Conservation (phyloP, 202 grass and related monocot species). For the Carex arenaria region DNA sequence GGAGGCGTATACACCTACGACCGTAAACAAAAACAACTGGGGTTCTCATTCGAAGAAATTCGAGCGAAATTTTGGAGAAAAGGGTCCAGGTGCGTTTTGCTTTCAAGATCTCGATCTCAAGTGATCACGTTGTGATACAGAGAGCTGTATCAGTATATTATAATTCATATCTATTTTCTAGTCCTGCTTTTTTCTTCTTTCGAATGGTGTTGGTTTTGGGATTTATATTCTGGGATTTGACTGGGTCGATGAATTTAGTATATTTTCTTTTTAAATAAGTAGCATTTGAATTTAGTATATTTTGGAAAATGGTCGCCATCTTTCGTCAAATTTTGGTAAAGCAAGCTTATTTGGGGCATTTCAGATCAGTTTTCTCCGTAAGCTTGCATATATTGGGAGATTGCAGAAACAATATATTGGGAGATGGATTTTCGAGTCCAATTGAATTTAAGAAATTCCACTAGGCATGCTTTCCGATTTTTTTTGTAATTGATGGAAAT, state of each 20-base stretch:
- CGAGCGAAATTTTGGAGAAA: neutral
- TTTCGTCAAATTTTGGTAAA: constrained; percentile 4
- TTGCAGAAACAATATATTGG: neutral
- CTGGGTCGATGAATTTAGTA: neutral
- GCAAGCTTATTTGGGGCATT: neutral
- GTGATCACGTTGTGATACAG: neutral
- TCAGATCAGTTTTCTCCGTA: neutral
- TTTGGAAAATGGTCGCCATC: neutral
- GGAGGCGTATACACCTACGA: neutral
- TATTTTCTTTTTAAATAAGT: neutral
- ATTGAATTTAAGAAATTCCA: neutral
- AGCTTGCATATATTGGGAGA: too few species aligned
- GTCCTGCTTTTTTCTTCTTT: neutral
- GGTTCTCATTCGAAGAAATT: constrained; percentile 6
- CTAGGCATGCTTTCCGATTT: neutral
- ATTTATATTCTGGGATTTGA: neutral
- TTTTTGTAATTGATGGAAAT: neutral
- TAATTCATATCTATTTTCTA: neutral
- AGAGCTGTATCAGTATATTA: neutral
- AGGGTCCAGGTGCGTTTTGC: neutral
- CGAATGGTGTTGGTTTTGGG: neutral
- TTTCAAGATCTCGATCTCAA: constrained; percentile 20
- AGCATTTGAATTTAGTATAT: neutral
- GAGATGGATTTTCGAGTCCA: neutral
- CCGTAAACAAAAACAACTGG: neutral